These are phyloP conservation scores for Sugiyamaella qingdaonensis DNA, from an alignment of 805 yeast genomes.

Conservation along the genomic window DNA sequence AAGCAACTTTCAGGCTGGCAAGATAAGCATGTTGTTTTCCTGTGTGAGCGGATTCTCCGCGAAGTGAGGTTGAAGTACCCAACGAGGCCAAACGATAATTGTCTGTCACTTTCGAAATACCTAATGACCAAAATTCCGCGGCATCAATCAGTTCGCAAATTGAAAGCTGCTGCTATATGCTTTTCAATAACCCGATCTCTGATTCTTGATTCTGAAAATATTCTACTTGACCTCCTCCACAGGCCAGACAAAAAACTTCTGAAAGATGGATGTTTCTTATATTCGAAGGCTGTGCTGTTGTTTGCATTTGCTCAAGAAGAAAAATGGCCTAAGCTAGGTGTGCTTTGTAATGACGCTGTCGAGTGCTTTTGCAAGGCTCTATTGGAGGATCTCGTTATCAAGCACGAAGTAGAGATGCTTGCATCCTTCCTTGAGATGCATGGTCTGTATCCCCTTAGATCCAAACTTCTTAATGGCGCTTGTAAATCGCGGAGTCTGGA, in stretches of 20 bases:
- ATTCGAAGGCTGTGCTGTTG: not conserved
- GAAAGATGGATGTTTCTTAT: not conserved
- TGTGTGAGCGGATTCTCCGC: not conserved
- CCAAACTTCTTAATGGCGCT: not conserved
- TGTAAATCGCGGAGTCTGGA: not conserved
- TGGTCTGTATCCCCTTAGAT: not conserved
- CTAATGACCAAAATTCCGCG: not conserved
- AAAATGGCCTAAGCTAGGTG: not conserved
- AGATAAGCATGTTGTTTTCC: not conserved
- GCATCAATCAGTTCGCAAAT: not conserved
- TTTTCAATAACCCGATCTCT: not conserved
- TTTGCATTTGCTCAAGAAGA: not conserved
- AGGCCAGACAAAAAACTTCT: not conserved
- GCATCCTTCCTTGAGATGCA: not conserved
- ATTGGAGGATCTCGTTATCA: not conserved
- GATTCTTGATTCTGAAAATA: too few species aligned
- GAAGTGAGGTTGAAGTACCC: not conserved
- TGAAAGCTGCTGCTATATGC: not conserved
- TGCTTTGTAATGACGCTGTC: not conserved
- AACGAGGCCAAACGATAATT: too few species aligned
- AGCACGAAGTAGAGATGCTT: not conserved
- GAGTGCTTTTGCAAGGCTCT: not conserved
- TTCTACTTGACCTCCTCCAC: too few species aligned
- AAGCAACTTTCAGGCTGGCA: too few species aligned
- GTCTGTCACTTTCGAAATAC: not conserved